These are phyloP conservation scores for Trametes sanguinea DNA, from an alignment of 768 basidiomycete genomes.

Conservation along the genomic window DNA sequence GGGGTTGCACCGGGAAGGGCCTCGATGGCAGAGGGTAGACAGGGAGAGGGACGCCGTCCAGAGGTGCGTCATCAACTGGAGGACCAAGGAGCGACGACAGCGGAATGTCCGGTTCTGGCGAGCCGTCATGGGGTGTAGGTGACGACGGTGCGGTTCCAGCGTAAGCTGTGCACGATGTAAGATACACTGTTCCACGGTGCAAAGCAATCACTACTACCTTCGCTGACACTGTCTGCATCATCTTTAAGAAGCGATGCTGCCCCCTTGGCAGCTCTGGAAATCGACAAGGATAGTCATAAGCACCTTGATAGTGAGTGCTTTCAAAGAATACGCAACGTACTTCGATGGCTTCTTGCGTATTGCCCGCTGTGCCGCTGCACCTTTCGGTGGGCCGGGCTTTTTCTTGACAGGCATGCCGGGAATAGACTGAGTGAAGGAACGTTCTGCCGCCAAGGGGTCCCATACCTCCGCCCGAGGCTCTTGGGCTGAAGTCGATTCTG, in stretches of 20 bases:
- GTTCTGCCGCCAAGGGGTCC: slow-evolving; percentile 18
- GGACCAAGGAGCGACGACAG: slow-evolving; percentile 14
- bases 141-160: slow-evolving; percentile 76
- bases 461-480: slow-evolving; percentile 16
- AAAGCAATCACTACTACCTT: slow-evolving; percentile 45
- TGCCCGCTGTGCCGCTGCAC: slow-evolving; percentile 30
- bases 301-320: no score
- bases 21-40: slow-evolving; percentile 80
- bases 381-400: slow-evolving; percentile 30
- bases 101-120: slow-evolving; percentile 33
- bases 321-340: slow-evolving; percentile 20
- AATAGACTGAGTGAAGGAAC: neutral
- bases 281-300: neutral
- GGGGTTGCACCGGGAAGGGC: slow-evolving; percentile 79
- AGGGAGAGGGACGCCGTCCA: slow-evolving; percentile 65
- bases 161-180: slow-evolving; percentile 44
- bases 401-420: slow-evolving; percentile 21
- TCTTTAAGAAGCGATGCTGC: slow-evolving; percentile 35
- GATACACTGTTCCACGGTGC: neutral
- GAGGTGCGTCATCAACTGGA: slow-evolving; percentile 44
- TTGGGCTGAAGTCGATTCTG: slow-evolving; percentile 32
- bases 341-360: slow-evolving; percentile 35
- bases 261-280: slow-evolving; percentile 25
- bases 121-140: slow-evolving; percentile 53
- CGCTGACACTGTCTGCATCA: slow-evolving; percentile 55